Evolutionary conservation across 2,329 filamentous ascomycete genomes (phyloP), one percentile per base, ranked within the genome.

Genomic region (Clonostachys byssicola): DNA sequence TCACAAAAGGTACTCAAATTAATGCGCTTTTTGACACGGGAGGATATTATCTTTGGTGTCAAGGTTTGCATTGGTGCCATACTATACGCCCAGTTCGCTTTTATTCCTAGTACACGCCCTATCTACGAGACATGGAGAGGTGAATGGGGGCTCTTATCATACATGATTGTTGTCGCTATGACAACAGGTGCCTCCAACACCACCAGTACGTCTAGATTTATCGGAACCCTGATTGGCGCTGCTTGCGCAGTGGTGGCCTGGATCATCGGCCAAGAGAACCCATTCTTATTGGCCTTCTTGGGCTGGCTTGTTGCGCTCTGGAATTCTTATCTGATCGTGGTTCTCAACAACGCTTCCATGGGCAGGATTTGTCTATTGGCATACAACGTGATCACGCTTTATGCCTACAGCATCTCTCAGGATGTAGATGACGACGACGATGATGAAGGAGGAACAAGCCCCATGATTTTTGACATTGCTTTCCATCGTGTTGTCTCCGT

Each of bases 161-260:
- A 96, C 72, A 97, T 97, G 92, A 84, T 97, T 60, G 94, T 99
- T 20, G 95, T 92, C 62, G 91, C 89, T 36, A 97, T 96, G 91
- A 99, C 92, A 0, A 92, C 96, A 18, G 94, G 94, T 30, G 91
- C 94, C 8, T 89, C 91, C 20, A 99, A 97, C 64, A 96, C 92
- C 2, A 96, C 92, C 0, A 92, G 91, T 5, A 83, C 85, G 59
- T 84, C 92, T 43, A 85, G 94, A 55, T 92, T 97, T 61, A 74
- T 89, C 9, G 94, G 92, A 48, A 99, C 92, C 2, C 75, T 90
- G 34, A 74, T 95, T 36, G 94, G 94, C 16, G 91, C 90, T 7
- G 62, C 78, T 2, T 85, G 85, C 52, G 89, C 92, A 1, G 77
- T 92, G 34, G 54, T 87, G 12, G 83, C 88, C 42, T 99, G 94